These are phyloP conservation scores for Triglochin maritima DNA, from an alignment of 106 monocot species.

Conservation along the genomic window DNA sequence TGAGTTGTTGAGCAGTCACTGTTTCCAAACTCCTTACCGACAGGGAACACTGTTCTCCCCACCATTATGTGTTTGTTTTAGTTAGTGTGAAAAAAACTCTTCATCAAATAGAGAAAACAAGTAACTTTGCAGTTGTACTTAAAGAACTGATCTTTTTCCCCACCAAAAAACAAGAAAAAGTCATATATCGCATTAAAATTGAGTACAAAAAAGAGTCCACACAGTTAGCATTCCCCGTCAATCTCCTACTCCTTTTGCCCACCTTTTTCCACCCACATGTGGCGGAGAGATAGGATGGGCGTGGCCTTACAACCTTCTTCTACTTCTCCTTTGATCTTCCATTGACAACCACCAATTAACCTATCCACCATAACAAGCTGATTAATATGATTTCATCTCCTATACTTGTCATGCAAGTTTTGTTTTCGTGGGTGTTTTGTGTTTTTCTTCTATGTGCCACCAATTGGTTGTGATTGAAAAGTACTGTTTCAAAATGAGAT, in stretches of 20 bases:
- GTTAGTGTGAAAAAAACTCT: not conserved
- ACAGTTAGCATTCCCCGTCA: not conserved
- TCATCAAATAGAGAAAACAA: not conserved
- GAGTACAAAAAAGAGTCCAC: not conserved
- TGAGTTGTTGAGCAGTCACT: not conserved
- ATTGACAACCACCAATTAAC: not conserved
- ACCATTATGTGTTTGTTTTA: not conserved
- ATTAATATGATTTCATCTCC: too few relatives aligned
- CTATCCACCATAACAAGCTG: not conserved
- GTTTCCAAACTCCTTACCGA: not conserved
- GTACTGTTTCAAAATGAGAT: not conserved
- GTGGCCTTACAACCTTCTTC: too few relatives aligned
- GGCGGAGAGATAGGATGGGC: not conserved
- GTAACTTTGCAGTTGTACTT: not conserved
- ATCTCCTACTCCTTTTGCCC: not conserved
- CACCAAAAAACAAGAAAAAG: not conserved
- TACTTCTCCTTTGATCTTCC: not conserved
- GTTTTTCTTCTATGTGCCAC: not conserved
- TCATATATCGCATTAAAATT: not conserved
- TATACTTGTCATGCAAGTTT: not conserved
- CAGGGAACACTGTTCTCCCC: conserved; percentile 5
- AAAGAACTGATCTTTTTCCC: not conserved
- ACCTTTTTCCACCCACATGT: not conserved
- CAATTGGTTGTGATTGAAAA: not conserved
- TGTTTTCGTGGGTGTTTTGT: not conserved